Percentiles rank a stretch among this genome's conserved stretches.
Evolutionary conservation across 225 moss, liverwort and hornwort genomes (phyloP).

Genomic region (Pleurozium schreberi): DNA sequence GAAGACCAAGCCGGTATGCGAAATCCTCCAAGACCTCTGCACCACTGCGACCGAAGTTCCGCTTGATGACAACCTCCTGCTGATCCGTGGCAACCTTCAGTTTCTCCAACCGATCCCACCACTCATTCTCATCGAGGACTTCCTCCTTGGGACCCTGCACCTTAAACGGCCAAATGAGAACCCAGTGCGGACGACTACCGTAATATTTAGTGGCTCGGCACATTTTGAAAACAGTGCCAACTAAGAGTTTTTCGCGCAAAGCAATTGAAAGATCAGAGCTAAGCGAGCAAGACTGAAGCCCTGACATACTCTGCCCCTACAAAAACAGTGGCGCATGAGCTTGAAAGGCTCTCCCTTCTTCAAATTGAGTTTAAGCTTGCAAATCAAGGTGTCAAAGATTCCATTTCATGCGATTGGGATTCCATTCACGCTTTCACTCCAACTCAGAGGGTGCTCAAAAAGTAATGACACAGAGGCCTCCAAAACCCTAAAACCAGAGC

Average conservation of each 20-base stretch:
- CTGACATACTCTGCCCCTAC: background rate
- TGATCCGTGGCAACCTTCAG: conserved; percentile 59
- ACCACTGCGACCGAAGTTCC: conserved; percentile 81
- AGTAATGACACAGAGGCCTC: background rate
- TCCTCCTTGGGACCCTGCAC: conserved; percentile 80
- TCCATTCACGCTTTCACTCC: background rate
- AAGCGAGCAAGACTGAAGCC: background rate
- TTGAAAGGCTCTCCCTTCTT: background rate
- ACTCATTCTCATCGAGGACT: conserved; percentile 65
- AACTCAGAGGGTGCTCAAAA: background rate
- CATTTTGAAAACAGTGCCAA: background rate
- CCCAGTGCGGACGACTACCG: background rate
- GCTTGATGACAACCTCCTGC: conserved; percentile 88
- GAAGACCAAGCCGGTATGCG: conserved; percentile 64
- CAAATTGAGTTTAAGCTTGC: background rate
- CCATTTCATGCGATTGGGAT: background rate
- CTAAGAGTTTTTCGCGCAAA: background rate
- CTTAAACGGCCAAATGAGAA: background rate
- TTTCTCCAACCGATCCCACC: conserved; percentile 85
- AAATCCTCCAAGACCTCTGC: conserved; percentile 68
- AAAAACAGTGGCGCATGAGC: background rate
- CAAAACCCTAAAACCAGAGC: background rate
- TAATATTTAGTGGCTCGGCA: background rate
- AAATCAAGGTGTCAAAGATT: background rate
- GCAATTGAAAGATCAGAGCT: background rate